phyloP scores from a whole-genome alignment of 352 stramenopile genomes.

The Aphanomyces stellatus region DNA sequence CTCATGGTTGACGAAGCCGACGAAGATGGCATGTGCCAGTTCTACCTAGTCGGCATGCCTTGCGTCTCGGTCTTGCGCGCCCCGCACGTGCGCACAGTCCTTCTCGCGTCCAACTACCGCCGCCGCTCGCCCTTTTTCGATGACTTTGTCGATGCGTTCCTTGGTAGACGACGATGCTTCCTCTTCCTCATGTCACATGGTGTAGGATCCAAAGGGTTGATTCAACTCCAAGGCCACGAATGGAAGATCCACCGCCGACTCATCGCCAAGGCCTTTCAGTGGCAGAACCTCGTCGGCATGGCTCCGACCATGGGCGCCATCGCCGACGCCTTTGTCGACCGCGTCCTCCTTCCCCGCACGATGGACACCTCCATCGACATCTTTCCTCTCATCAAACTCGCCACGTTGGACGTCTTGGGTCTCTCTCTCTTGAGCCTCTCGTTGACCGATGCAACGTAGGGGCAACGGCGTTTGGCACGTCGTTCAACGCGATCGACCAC shows the following conservation, averaged over 20 bases:
- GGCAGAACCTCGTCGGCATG: slow-evolving; percentile 3
- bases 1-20: slow-evolving; percentile 8
- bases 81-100: not conserved
- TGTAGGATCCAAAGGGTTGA: not conserved
- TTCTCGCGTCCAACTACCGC: not conserved
- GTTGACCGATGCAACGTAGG: too few species aligned
- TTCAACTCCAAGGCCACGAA: not conserved
- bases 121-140: not conserved
- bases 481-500: not conserved
- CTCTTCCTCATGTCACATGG: too few species aligned
- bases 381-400: not conserved
- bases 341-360: not conserved
- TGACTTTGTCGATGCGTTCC: not conserved
- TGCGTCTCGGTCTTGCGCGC: not conserved
- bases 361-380: not conserved
- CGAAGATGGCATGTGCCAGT: slow-evolving; percentile 4
- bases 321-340: not conserved
- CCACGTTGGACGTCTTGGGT: not conserved
- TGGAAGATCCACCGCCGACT: slow-evolving; percentile 8
- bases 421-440: too few species aligned
- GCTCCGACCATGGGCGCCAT: not conserved
- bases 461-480: not conserved
- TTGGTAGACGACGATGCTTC: too few species aligned
- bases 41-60: not conserved
- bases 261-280: not conserved